phyloP scores from a whole-genome alignment of 371 early-diverging fungal genomes.

The Mucor irregularis region DNA sequence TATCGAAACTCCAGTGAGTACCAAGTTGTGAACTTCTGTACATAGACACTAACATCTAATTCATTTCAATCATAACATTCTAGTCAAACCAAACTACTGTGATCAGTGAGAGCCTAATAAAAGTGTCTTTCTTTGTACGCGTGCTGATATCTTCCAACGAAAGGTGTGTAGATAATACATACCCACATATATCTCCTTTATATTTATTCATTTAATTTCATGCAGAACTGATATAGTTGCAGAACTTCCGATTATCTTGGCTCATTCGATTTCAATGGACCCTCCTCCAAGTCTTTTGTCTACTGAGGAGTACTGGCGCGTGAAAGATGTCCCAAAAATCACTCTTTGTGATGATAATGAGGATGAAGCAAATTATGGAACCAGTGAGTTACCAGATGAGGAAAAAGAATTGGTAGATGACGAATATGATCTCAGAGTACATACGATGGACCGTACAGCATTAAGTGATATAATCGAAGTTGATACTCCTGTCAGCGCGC shows the following conservation, averaged over 20 bases:
- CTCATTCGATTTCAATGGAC: slow-evolving; percentile 38
- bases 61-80: background rate
- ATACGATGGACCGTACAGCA: too few relatives aligned
- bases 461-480: too few relatives aligned
- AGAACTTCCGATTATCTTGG: slow-evolving; percentile 30
- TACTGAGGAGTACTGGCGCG: too few relatives aligned
- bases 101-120: slow-evolving; percentile 22
- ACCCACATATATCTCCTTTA: background rate
- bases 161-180: slow-evolving; percentile 8
- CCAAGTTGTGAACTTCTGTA: background rate
- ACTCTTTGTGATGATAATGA: too few relatives aligned
- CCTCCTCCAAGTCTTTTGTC: too few relatives aligned
- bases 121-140: slow-evolving; percentile 25
- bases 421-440: too few relatives aligned
- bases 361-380: too few relatives aligned
- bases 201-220: too few relatives aligned
- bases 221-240: slow-evolving; percentile 20
- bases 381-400: too few relatives aligned
- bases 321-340: too few relatives aligned
- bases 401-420: too few relatives aligned
- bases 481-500: too few relatives aligned
- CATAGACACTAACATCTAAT: background rate
- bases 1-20: slow-evolving; percentile 32
- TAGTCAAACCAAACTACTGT: slow-evolving; percentile 24
- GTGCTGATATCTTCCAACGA: slow-evolving; percentile 17